Base-by-base conservation (phyloP, 345 rosid genomes). In the Durio zibethinus region DNA sequence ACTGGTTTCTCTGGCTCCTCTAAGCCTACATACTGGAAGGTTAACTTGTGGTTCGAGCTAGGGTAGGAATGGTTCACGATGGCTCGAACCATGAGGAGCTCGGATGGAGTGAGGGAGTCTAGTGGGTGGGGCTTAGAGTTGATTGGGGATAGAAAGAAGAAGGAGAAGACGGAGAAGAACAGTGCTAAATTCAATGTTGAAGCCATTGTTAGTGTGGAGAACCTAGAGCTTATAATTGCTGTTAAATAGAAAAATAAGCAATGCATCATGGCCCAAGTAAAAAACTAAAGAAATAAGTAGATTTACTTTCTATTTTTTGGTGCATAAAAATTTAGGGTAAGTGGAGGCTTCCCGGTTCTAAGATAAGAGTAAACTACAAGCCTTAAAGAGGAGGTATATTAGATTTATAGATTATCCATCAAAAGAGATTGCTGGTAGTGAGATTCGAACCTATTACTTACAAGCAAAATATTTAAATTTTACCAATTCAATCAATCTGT, bases 1-100 rank as follows among this genome's bases (percentile, higher is more conserved):
- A 11, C 3, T 1, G 73, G 56, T 69, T 86, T 86, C 11, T 83
- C 85, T 1, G 84, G 86, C 45, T 83, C 85, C 48, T 84, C 84
- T 20, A 86, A 64, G 12, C 79, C 85, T 20, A 78, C 84, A 10
- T 86, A 82, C 0, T 83, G 86, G 82, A 86, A 83, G 18, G 71
- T 54, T 35, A 82, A 16, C 50, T 7, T 71, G 78, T 57, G 33
- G 56, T 47, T 60, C 2, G 80, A 25, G 72, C 21, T 2, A 38
- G 82, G 64, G 40, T 67, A 73, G 5, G 77, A 35, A 14, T 77
- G 36, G 10, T 25, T 63, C 42, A 78, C 75, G 2, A 83, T 57
- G 82, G 73, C n/a, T 70, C 62, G 85, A 38, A 78, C 76, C 16
- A 29, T n/a, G 45, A 23, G 54, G 33, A 83, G 5, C 76, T 86